A percentile compares a stretch with the other conserved stretches of the same genome.
Evolutionary conservation across 1,139 yeast genomes (phyloP).

Genomic region (Suhomyces anneliseae): DNA sequence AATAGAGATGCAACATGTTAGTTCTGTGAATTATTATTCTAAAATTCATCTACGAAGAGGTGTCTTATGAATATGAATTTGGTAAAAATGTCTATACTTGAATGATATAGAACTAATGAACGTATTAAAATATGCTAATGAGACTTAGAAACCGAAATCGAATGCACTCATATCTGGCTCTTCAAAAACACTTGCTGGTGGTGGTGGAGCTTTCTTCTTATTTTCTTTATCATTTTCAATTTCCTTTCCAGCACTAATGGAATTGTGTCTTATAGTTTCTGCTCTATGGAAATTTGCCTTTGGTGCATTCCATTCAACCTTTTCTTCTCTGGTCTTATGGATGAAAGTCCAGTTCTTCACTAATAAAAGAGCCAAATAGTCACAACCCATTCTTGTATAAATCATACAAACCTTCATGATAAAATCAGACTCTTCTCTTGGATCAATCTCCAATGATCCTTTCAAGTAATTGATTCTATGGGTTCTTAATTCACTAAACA

Average conservation of each 20-base stretch:
- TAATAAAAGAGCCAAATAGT: constrained; percentile 64
- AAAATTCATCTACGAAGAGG: too few relatives aligned
- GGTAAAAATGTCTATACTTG: too few relatives aligned
- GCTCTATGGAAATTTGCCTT: constrained; percentile 1
- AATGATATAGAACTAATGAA: too few relatives aligned
- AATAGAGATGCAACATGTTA: too few relatives aligned
- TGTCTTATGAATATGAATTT: too few relatives aligned
- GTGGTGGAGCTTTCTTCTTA: constrained; percentile 31
- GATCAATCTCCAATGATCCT: constrained; percentile 50
- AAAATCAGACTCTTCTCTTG: constrained; percentile 57
- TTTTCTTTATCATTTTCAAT: background rate
- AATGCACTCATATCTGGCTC: constrained; percentile 86
- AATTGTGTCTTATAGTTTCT: constrained; percentile 2
- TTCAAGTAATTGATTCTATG: constrained; percentile 46
- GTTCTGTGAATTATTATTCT: too few relatives aligned
- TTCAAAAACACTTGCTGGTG: constrained; percentile 54
- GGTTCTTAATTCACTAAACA: constrained; percentile 62
- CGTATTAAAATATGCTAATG: too few relatives aligned
- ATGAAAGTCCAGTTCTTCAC: constrained; percentile 70
- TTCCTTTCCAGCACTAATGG: background rate
- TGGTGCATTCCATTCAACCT: constrained; percentile 9
- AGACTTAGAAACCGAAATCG: constrained; percentile 51
- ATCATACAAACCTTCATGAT: constrained; percentile 64
- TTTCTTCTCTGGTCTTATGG: constrained; percentile 7
- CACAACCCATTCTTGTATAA: constrained; percentile 90